A percentile compares a stretch with the other conserved stretches of the same genome.
Conservation (phyloP, 805 yeast species). For the Candida coleopterorum region DNA sequence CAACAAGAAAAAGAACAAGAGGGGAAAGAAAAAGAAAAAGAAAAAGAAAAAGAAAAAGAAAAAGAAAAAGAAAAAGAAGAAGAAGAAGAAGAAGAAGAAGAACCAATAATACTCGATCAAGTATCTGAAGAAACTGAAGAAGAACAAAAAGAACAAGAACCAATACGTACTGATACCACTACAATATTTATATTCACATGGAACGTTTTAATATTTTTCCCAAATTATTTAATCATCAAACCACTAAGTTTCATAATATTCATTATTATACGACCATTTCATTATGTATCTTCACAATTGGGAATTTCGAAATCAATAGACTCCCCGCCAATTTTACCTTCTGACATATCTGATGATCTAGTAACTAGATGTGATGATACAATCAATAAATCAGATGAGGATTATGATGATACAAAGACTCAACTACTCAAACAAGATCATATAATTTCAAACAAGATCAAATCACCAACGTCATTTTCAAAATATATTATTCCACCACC, state of each 20-base stretch:
- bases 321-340: not conserved
- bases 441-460: conserved; percentile 34
- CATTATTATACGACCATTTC: conserved; percentile 53
- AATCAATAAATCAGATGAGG: not conserved
- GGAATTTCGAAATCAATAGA: no score
- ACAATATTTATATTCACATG: conserved; percentile 2
- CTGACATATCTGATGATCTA: conserved; percentile 2
- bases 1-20: not conserved
- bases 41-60: conserved; percentile 3
- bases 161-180: conserved; percentile 1
- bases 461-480: conserved; percentile 38
- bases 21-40: conserved; percentile 1
- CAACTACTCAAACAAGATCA: conserved; percentile 38
- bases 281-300: conserved; percentile 14
- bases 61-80: not conserved
- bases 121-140: not conserved
- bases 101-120: not conserved
- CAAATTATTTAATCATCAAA: conserved; percentile 41
- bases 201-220: conserved; percentile 11
- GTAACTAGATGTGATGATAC: conserved; percentile 4
- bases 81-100: conserved; percentile 3
- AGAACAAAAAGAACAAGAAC: not conserved
- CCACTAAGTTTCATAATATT: conserved; percentile 50
- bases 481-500: conserved; percentile 45
- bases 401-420: conserved; percentile 24